Evolutionary conservation across 2,329 filamentous ascomycete species (phyloP), one percentile per base, ranked within the genome.

Genomic region (Pseudopithomyces chartarum): DNA sequence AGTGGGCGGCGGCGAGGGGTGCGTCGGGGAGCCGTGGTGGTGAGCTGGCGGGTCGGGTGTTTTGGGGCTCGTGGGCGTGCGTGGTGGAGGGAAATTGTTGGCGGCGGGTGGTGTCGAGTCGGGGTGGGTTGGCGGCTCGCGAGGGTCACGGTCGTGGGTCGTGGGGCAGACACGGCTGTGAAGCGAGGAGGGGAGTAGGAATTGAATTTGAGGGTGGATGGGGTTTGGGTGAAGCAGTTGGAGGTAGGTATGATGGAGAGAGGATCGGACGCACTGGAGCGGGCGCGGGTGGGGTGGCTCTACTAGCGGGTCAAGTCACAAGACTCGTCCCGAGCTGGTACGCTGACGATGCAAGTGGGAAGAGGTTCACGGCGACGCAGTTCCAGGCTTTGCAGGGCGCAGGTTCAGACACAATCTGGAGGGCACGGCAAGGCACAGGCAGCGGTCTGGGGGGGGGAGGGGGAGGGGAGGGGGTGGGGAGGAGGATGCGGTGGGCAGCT

Each of bases 1-100:
- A 77, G 79, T 63, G 74, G 70, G 67, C 73, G 77, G 68, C 67
- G 69, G 59, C 68, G 65, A 58, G 73, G 67, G 63, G 70, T 68
- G 68, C 70, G 73, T 74, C 76, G 77, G 71, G 78, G 77, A 79
- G 81, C 82, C 82, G 84, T 85, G 74, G 76, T 85, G 84, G 83
- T 82, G 77, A 63, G 58, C 23, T 49, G 52, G 36, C 38, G 56
- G 26, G 55, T 54, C 5, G 49, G 20, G 55, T 52, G 39, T 42
- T 39, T 57, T 60, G 60, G 66, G 57, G 61, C n/a, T n/a, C n/a
- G 59, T 56, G 54, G 63, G 46, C 59, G 66, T 57, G 61, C 57
- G 56, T 55, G 63, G 46, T 38, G 52, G 52, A 43, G 60, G 55
- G 63, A 61, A 64, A 62, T 57, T 62, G 54, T 38, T 6, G n/a